Conservation (phyloP, 306 rosid species). For the Acmispon strigosus region DNA sequence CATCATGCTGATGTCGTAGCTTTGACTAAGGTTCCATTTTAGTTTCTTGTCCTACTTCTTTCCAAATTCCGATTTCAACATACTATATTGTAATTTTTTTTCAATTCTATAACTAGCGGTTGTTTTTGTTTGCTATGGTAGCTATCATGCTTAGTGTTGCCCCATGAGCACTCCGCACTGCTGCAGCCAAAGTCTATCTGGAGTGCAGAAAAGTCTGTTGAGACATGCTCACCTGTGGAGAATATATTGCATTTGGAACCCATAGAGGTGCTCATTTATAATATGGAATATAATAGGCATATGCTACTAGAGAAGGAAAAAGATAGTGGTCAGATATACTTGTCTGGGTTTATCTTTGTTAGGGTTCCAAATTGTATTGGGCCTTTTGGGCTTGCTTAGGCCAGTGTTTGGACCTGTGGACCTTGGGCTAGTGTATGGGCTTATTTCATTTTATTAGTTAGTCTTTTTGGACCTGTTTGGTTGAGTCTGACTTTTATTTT, state of each 20-base stretch:
- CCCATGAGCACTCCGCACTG: constrained; percentile 52
- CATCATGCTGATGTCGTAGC: constrained; percentile 76
- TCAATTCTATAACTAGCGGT: background rate
- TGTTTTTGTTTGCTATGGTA: constrained; percentile 42
- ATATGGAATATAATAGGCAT: background rate
- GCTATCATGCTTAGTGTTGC: constrained; percentile 79
- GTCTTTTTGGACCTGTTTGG: no score
- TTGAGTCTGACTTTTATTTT: no score
- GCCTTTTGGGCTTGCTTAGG: no score
- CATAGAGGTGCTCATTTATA: constrained; percentile 55
- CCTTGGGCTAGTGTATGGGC: no score
- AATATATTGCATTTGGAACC: constrained; percentile 85
- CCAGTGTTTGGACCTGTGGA: no score
- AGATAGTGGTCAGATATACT: background rate
- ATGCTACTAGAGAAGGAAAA: background rate
- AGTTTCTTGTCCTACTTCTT: constrained; percentile 3
- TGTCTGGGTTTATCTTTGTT: constrained; percentile 4
- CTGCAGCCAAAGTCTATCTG: constrained; percentile 80
- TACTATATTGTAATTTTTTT: constrained; percentile 5
- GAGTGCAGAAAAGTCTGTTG: constrained; percentile 61
- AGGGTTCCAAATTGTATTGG: no score
- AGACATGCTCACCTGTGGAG: constrained; percentile 73
- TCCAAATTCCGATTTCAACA: background rate
- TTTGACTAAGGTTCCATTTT: constrained; percentile 56
- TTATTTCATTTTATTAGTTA: no score